Evolutionary conservation across 805 yeast species (phyloP), one percentile per base, ranked within the genome.

Genomic region (Starmerella khaoyaiensis): DNA sequence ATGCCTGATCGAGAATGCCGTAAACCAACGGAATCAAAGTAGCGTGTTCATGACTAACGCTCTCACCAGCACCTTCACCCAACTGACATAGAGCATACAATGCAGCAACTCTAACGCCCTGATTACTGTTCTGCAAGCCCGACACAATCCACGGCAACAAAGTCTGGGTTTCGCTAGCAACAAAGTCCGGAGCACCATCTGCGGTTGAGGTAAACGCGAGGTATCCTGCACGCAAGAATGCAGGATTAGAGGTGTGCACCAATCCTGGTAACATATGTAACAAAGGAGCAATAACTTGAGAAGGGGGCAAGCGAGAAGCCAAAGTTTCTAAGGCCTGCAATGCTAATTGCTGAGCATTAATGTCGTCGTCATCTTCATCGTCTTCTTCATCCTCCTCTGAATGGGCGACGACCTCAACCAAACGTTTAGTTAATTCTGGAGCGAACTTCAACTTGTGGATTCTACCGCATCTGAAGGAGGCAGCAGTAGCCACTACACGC

Each of bases 301-400:
- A 72, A 34, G 97, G 94, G 37, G 99, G 95, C 52, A 90, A 67
- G 53, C 78, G 84, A 31, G 76, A 65, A 14, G 97, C 72, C 48
- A 87, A 73, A 53, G 72, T 71, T 36, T 82, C 79, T 37, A 90
- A 59, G 41, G 87, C 64, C 62, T 94, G 73, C 51, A 84, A 68
- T 12, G 93, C 94, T 47, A 83, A 68, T 35, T 78, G 59, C 30
- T 75, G 61, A 39, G 94, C 93, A 38, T 76, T 70, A 53, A 74
- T 79, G 61, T 87, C 97, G 62, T 84, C 95, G 55, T 82, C 84
- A 59, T 84, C 95, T 55, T 82, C 84, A 59, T 84, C 95, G 49
- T 81, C 87, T 51, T 84, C 93, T 55, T 81, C 94, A 46, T 79
- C 86, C 51, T 79, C 93, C 36, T 62, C 58, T 51, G 71, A 74